phyloP scores from a whole-genome alignment of 805 yeast species.

The Millerozyma miso region DNA sequence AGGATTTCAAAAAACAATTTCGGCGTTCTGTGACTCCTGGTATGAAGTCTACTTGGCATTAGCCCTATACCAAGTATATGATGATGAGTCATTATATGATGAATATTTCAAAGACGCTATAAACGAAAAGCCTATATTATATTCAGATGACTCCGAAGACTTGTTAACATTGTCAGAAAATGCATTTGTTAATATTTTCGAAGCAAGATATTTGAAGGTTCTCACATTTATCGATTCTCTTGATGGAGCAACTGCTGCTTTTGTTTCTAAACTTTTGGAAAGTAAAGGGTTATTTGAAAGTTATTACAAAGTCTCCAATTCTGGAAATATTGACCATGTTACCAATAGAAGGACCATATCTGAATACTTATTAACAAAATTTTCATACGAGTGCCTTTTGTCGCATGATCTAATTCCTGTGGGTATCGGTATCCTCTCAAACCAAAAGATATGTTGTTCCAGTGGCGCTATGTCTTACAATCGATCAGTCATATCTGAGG shows the following conservation, averaged over 20 bases:
- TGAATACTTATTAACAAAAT: conserved; percentile 51
- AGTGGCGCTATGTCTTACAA: conserved; percentile 31
- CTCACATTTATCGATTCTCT: conserved; percentile 55
- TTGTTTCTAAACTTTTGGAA: conserved; percentile 57
- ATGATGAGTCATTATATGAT: conserved; percentile 35
- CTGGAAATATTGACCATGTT: conserved; percentile 7
- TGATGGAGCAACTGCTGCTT: conserved; percentile 62
- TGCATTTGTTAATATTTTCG: conserved; percentile 52
- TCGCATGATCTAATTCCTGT: conserved; percentile 56
- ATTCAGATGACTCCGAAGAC: conserved; percentile 35
- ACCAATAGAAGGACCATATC: conserved; percentile 37
- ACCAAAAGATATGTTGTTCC: conserved; percentile 40
- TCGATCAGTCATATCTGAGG: conserved; percentile 44
- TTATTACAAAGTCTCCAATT: conserved; percentile 21
- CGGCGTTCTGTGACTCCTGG: conserved; percentile 56
- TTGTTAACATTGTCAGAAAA: conserved; percentile 22
- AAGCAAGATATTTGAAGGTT: conserved; percentile 53
- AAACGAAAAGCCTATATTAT: conserved; percentile 26
- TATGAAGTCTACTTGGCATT: conserved; percentile 59
- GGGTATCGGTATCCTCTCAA: conserved; percentile 59
- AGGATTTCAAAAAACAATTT: conserved; percentile 48
- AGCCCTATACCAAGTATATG: conserved; percentile 52
- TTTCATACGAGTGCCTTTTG: conserved; percentile 52
- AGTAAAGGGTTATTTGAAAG: conserved; percentile 53
- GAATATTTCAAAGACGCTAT: conserved; percentile 32